Evolutionary conservation across 2,329 filamentous ascomycete genomes (phyloP).

Genomic region (Cladosporium cucumerinum): DNA sequence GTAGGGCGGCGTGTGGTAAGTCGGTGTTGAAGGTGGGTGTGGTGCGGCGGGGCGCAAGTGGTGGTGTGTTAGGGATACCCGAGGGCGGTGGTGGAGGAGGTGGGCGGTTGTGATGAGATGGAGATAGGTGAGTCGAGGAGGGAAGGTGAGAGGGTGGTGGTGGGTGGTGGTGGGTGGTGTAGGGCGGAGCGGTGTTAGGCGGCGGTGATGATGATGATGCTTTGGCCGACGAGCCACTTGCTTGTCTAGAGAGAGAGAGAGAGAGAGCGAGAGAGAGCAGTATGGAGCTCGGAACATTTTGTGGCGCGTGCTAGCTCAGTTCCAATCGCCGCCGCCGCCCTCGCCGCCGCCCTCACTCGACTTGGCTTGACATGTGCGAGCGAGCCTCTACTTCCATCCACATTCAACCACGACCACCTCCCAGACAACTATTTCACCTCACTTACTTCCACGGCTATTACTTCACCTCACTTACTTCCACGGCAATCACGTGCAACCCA

Average conservation of each 20-base stretch:
- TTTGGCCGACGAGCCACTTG: not conserved
- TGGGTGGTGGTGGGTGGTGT: conserved; percentile 2
- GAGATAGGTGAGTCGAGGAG: not conserved
- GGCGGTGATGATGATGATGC: conserved; percentile 11
- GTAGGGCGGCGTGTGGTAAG: conserved; percentile 8
- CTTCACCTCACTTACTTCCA: not conserved
- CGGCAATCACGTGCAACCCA: not conserved
- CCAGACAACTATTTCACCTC: no score
- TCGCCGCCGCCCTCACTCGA: no score
- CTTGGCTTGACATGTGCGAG: conserved; percentile 3
- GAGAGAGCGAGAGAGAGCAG: not conserved
- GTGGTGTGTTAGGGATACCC: not conserved
- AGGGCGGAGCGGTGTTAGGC: not conserved
- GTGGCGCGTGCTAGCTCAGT: not conserved
- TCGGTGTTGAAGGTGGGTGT: not conserved
- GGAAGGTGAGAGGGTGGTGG: conserved; percentile 15
- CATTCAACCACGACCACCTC: not conserved
- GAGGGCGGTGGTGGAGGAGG: not conserved
- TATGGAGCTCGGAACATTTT: not conserved
- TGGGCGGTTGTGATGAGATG: not conserved
- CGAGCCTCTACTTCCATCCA: not conserved
- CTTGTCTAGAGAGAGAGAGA: not conserved
- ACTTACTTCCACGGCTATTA: not conserved
- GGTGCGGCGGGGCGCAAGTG: conserved; percentile 4
- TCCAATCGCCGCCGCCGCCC: not conserved